These are phyloP conservation scores for Sordariomycetes sp. DNA, from an alignment of 2,329 filamentous ascomycete genomes.

Conservation along the genomic window DNA sequence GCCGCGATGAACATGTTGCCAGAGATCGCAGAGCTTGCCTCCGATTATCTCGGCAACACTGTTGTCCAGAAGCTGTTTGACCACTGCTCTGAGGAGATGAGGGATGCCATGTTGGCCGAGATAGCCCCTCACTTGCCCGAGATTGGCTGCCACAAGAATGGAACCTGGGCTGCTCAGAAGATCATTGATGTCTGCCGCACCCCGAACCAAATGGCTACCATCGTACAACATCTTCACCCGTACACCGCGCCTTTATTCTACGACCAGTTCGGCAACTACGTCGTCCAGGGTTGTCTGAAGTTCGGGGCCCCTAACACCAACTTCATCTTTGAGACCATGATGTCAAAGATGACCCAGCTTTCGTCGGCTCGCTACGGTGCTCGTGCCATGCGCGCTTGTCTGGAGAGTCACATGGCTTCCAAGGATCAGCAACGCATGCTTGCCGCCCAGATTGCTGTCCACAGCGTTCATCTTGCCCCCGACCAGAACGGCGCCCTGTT, in stretches of 20 bases:
- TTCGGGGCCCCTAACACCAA: constrained; percentile 85
- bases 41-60: constrained; percentile 95
- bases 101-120: constrained; percentile 78
- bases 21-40: constrained; percentile 88
- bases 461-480: constrained; percentile 92
- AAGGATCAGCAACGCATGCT: constrained; percentile 95
- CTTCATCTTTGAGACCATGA: constrained; percentile 97
- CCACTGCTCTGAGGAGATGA: constrained; percentile 81
- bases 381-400: constrained; percentile 89
- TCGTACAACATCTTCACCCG: constrained; percentile 74
- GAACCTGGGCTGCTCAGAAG: constrained; percentile 98
- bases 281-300: constrained; percentile 90
- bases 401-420: constrained; percentile 90
- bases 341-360: constrained; percentile 88
- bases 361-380: constrained; percentile 90
- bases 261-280: constrained; percentile 98
- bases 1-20: constrained; percentile 92
- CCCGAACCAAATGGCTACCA: constrained; percentile 69
- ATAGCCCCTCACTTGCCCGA: constrained; percentile 90
- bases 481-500: constrained; percentile 92
- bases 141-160: constrained; percentile 98
- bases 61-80: constrained; percentile 99
- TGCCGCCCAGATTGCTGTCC: constrained; percentile 87
- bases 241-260: constrained; percentile 89
- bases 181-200: constrained; percentile 96